Evolutionary conservation across 495 filamentous ascomycete species (phyloP), one percentile per base, ranked within the genome.

Genomic region (Symbiotaphrina buchneri): DNA sequence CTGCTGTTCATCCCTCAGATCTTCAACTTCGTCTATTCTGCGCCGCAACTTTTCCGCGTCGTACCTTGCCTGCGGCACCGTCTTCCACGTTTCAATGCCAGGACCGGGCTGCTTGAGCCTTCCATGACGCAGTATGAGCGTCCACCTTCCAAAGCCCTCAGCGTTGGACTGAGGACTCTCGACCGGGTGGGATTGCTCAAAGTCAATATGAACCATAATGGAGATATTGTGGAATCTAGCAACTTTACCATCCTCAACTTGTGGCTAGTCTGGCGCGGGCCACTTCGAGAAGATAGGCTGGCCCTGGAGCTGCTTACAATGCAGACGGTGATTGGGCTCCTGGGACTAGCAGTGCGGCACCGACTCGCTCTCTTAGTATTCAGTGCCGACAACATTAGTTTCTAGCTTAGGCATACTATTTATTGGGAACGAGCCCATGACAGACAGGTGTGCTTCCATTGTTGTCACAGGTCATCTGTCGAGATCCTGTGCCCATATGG

Each of bases 221-320:
- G 77, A 0, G 47, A 60, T 39, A 78, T 94, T 40, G 53, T 65
- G 4, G 75, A 90, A 47, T 85, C 68, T 8, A 75, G 64, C n/a
- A 97, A 97, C 41, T 58, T 97, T 31, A 97, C 87, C 0, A 63
- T 95, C 11, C 48, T 97, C 34, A 97, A 97, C 44, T 61, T 97
- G 26, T 97, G 85, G 87, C 52, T 97, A 29, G 79, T 95, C 17
- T 92, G 81, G 81, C 71, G 80, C 52, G 87, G 87, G 1, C 87
- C 90, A 0, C 70, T 84, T 69, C 65, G 71, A 32, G 87, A 97
- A 46, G 77, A 93, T 48, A 58, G 66, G 22, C 58, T 95, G 10
- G 78, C 80, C 7, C 54, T 68, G 39, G 78, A 76, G 43, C 60
- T 97, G 33, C 56, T 82, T 26, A 54, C 41, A 17, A 59, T 93